These are phyloP conservation scores for Tuber borchii DNA, from an alignment of 495 filamentous ascomycete species.

Conservation along the genomic window DNA sequence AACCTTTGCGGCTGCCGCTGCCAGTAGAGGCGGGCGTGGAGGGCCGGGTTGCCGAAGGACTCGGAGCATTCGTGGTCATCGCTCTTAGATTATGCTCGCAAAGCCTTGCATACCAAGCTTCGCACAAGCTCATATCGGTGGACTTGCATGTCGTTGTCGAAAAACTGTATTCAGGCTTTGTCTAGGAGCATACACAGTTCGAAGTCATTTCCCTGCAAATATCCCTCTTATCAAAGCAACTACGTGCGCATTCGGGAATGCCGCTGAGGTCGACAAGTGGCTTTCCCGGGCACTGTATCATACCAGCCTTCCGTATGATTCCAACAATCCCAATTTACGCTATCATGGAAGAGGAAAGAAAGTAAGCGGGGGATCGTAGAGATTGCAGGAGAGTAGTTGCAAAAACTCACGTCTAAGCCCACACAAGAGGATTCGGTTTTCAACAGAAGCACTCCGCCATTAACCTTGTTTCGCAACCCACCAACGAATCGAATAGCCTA, in stretches of 20 bases:
- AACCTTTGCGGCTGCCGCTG: neutral
- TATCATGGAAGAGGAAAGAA: neutral
- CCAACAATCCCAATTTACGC: neutral
- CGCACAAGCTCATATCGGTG: neutral
- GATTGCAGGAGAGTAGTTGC: neutral
- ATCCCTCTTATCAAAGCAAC: neutral
- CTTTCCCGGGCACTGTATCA: constrained; percentile 4
- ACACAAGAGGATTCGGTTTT: neutral
- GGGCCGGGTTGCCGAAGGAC: neutral
- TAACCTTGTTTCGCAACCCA: neutral
- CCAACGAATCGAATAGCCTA: neutral
- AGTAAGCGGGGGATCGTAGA: neutral
- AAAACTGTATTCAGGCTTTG: neutral
- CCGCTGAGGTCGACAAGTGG: neutral
- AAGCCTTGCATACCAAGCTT: constrained; percentile 5
- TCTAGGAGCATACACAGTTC: constrained; percentile 11
- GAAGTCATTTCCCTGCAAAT: neutral
- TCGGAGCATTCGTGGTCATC: neutral
- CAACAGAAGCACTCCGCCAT: constrained; percentile 3
- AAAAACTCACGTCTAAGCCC: constrained; percentile 5
- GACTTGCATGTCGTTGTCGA: neutral
- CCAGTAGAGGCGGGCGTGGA: neutral
- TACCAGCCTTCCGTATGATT: constrained; percentile 8
- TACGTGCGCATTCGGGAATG: constrained; percentile 7
- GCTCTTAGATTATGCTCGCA: neutral